Evolutionary conservation across 805 yeast genomes (phyloP).

Genomic region (Scheffersomyces ergatensis): DNA sequence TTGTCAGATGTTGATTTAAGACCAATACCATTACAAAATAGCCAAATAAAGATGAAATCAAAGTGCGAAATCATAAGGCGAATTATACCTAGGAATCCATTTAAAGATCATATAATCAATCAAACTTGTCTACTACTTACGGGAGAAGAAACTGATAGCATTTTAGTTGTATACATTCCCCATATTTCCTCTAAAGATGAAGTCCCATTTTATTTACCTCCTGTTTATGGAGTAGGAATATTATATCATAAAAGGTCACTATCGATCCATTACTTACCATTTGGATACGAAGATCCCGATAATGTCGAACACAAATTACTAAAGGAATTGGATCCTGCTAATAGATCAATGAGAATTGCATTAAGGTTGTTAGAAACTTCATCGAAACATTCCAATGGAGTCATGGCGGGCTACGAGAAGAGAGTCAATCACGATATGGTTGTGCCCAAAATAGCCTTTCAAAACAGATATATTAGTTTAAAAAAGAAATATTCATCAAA

Average conservation of each 20-base stretch:
- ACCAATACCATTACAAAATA: conserved; percentile 21
- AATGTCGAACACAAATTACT: conserved; percentile 14
- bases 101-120: conserved; percentile 75
- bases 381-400: conserved; percentile 79
- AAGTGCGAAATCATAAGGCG: conserved; percentile 67
- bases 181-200: conserved; percentile 60
- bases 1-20: conserved; percentile 32
- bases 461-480: conserved; percentile 72
- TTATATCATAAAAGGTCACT: conserved; percentile 45
- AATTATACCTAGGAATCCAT: conserved; percentile 88
- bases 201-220: conserved; percentile 88
- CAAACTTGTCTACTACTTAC: conserved; percentile 72
- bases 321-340: conserved; percentile 38
- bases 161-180: conserved; percentile 73
- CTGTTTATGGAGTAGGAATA: conserved; percentile 75
- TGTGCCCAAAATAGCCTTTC: conserved; percentile 79
- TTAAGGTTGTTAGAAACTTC: conserved; percentile 76
- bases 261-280: conserved; percentile 78
- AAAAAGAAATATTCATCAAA: conserved; percentile 78
- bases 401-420: conserved; percentile 79
- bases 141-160: conserved; percentile 28
- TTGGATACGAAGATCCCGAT: conserved; percentile 18
- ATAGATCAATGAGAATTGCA: conserved; percentile 79
- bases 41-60: conserved; percentile 23
- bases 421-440: conserved; percentile 86